Evolutionary conservation across 805 yeast genomes (phyloP), one percentile per base, ranked within the genome.

Genomic region (Cyberlindnera subsufficiens): DNA sequence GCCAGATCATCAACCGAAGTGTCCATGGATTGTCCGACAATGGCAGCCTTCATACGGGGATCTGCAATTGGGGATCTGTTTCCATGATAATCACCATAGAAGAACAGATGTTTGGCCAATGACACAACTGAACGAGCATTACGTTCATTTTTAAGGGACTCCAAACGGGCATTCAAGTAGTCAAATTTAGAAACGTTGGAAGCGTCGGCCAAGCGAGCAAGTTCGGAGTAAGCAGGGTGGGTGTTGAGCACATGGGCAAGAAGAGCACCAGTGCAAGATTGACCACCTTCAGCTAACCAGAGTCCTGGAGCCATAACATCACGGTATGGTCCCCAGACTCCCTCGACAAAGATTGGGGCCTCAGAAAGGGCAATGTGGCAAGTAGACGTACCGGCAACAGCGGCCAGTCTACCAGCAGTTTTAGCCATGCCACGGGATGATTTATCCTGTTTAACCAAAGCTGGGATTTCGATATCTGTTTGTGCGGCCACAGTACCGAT

Each of bases 261-360:
- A 32, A 93, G 74, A 27, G 95, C 96, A 53, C 99, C 99, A 2
- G 99, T 93, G 60, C 96, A 86, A 14, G 95, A 83, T 64, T 93
- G 99, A n/a, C 99, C 99, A 59, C 99, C 99, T 66, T 93, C 99
- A 13, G 98, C 96, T 50, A 90, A 72, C 98, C 98, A 93, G 57
- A 72, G 82, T 6, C 81, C 88, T 25, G 85, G 83, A n/a, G 95
- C 85, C 70, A 91, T 74, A 5, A 87, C 96, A 63, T 90, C 96
- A 56, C 89, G 75, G 66, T 93, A 93, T 3, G 99, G 99, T 13
- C 99, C 99, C 99, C 99, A 93, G 30, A 93, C 96, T 46, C 99
- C 99, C 35, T 87, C 79, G 9, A 91, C 98, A 61, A 91, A 90
- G 35, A 88, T 78, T 0, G 96, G 85, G 27, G 86, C 82, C 47